phyloP scores from a whole-genome alignment of 192 early-diverging fungal genomes.

The Linnemannia exigua region DNA sequence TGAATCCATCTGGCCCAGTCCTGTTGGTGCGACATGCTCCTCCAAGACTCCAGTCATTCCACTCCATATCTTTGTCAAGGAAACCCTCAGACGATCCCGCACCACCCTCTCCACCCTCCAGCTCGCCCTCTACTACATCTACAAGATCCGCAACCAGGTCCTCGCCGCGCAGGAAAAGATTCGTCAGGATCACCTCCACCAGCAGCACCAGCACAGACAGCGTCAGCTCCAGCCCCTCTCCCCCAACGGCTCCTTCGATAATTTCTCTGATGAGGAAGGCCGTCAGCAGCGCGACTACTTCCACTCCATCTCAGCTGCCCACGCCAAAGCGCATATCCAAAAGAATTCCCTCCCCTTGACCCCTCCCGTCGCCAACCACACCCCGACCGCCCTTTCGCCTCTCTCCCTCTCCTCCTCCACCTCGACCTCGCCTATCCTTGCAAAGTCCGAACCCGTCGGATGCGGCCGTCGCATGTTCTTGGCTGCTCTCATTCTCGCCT shows the following conservation, averaged over 20 bases:
- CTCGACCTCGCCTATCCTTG: constrained; percentile 51
- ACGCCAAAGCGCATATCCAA: constrained; percentile 14
- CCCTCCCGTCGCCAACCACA: constrained; percentile 55
- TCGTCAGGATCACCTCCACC: constrained; percentile 48
- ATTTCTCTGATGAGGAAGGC: constrained; percentile 28
- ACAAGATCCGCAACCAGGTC: constrained; percentile 67
- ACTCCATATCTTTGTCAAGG: constrained; percentile 72
- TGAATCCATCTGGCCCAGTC: constrained; percentile 68
- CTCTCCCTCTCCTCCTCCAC: constrained; percentile 33
- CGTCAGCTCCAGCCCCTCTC: constrained; percentile 31
- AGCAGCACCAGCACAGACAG: constrained; percentile 18
- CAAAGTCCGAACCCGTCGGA: constrained; percentile 66
- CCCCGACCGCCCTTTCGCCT: constrained; percentile 40
- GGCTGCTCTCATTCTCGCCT: constrained; percentile 85
- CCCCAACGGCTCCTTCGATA: constrained; percentile 31
- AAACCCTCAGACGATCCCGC: constrained; percentile 75
- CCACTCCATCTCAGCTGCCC: constrained; percentile 29
- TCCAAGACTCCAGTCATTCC: constrained; percentile 63
- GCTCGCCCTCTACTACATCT: constrained; percentile 76
- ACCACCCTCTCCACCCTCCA: constrained; percentile 82
- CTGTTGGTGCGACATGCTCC: constrained; percentile 47
- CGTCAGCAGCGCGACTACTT: constrained; percentile 46
- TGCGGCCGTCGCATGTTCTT: constrained; percentile 89
- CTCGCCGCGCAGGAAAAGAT: constrained; percentile 56
- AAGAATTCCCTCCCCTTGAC: constrained; percentile 53